Evolutionary conservation across 139 green algal genomes (phyloP).

Genomic region (Tetratostichococcus sp.): DNA sequence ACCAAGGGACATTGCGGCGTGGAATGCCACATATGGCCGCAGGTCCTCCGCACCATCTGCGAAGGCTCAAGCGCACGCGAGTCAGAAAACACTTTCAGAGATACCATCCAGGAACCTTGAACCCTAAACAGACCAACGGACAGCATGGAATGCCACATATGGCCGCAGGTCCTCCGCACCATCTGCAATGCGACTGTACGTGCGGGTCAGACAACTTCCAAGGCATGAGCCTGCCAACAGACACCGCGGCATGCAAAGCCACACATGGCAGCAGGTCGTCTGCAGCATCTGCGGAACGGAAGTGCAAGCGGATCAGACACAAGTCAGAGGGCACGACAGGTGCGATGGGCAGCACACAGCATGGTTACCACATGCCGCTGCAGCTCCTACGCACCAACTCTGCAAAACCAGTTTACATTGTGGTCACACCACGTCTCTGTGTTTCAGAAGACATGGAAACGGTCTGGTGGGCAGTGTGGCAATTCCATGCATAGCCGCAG

Average conservation of each 20-base stretch:
- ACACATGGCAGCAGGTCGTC: constrained; percentile 64
- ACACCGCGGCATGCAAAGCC: constrained; percentile 72
- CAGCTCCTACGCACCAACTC: constrained; percentile 37
- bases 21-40: constrained; percentile 70
- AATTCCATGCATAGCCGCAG: constrained; percentile 72
- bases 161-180: constrained; percentile 47
- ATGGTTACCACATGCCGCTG: constrained; percentile 61
- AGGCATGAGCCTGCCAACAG: too few relatives aligned
- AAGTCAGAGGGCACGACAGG: too few relatives aligned
- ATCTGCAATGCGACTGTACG: neutral
- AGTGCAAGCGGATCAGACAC: too few relatives aligned
- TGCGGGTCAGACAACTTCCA: too few relatives aligned
- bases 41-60: constrained; percentile 33
- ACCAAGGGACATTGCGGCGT: constrained; percentile 67
- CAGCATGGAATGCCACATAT: constrained; percentile 73
- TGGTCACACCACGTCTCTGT: too few relatives aligned
- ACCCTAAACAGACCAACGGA: too few relatives aligned
- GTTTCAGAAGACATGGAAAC: too few relatives aligned
- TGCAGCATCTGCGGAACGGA: neutral
- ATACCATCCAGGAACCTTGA: too few relatives aligned
- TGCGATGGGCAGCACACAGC: too few relatives aligned
- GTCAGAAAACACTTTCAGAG: too few relatives aligned
- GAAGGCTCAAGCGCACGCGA: neutral
- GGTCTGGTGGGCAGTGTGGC: too few relatives aligned
- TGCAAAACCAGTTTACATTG: constrained; percentile 29